Percentiles rank a stretch among this genome's conserved stretches.
Conservation (phyloP, 208 protist species). For the Sergeia podlipaevii region DNA sequence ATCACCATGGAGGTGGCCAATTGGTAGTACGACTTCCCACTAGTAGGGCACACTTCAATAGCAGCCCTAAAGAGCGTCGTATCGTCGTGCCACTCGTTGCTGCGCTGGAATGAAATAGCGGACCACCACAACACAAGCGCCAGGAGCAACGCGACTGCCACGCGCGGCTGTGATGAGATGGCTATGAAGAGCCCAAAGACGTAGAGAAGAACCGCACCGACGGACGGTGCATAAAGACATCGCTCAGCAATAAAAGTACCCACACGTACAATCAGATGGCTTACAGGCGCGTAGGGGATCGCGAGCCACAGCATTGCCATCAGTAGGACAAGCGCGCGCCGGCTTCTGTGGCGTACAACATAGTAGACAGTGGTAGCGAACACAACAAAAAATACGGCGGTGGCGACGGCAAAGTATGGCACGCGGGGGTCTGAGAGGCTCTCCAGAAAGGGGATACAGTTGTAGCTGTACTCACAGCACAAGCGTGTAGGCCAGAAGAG, state of each 20-base stretch:
- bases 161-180: conserved; percentile 8
- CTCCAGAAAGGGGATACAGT: conserved; percentile 74
- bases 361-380: conserved; percentile 10
- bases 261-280: conserved; percentile 75
- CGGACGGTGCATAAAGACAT: conserved; percentile 82
- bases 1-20: conserved; percentile 16
- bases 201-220: conserved; percentile 44
- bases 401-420: conserved; percentile 16
- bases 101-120: conserved; percentile 27
- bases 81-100: conserved; percentile 40
- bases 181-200: conserved; percentile 22
- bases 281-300: conserved; percentile 74
- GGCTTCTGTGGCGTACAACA: conserved; percentile 9
- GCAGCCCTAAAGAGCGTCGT: conserved; percentile 41
- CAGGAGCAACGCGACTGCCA: conserved; percentile 5
- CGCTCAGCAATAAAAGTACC: conserved; percentile 88
- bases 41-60: conserved; percentile 37
- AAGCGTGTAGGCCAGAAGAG: conserved; percentile 76
- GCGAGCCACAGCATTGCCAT: conserved; percentile 49
- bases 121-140: conserved; percentile 28
- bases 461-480: conserved; percentile 89
- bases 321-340: conserved; percentile 14
- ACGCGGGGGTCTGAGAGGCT: conserved; percentile 33
- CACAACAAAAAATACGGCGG: conserved; percentile 4
- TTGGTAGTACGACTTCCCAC: conserved; percentile 38